Evolutionary conservation across 768 basidiomycete species (phyloP).

Genomic region (Tylopilus plumbeoviolaceoides): DNA sequence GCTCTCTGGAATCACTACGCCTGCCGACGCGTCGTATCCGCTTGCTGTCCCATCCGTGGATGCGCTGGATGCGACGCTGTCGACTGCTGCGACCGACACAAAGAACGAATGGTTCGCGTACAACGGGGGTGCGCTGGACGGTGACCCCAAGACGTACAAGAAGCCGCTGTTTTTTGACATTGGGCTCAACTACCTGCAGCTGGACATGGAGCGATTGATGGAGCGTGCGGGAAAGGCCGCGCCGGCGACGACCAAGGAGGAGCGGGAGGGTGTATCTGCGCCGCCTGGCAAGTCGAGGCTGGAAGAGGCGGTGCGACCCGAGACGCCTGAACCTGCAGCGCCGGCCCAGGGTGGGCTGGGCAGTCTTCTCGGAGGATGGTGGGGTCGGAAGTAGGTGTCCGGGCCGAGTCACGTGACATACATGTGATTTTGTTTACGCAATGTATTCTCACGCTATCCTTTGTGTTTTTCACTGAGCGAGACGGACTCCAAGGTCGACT

Average conservation of each 20-base stretch:
- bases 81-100: constrained; percentile 43
- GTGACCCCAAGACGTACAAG: constrained; percentile 50
- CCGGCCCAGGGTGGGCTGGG: constrained; percentile 54
- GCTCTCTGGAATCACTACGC: constrained; percentile 41
- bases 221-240: constrained; percentile 62
- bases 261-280: constrained; percentile 13
- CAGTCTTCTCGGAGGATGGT: constrained; percentile 77
- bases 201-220: constrained; percentile 77
- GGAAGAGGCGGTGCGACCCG: constrained; percentile 45
- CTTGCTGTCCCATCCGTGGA: constrained; percentile 43
- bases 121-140: constrained; percentile 59
- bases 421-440: constrained; percentile 14
- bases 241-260: constrained; percentile 13
- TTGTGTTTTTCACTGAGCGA: constrained; percentile 15
- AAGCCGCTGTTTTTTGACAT: constrained; percentile 94
- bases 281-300: constrained; percentile 48
- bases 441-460: constrained; percentile 22
- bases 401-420: constrained; percentile 3
- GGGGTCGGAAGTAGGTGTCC: constrained; percentile 43
- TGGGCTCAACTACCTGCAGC: constrained; percentile 85
- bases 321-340: constrained; percentile 47
- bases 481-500: neutral
- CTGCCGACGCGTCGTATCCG: constrained; percentile 48
- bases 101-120: constrained; percentile 77
- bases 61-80: constrained; percentile 49